These are phyloP conservation scores for Pleomassaria siparia DNA, from an alignment of 2,329 filamentous ascomycete species.

Conservation along the genomic window DNA sequence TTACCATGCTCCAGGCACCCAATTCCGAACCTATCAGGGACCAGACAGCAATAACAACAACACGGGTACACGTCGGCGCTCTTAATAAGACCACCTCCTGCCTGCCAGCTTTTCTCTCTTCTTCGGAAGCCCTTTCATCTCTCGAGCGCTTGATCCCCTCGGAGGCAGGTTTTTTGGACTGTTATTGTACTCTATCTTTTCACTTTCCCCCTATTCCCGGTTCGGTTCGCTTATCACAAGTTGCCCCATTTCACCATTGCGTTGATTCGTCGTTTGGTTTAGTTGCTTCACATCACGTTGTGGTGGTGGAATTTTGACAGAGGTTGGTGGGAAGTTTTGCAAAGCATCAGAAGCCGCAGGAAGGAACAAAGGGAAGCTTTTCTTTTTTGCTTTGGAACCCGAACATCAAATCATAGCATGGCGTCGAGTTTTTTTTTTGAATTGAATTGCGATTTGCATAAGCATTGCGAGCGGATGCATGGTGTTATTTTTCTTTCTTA, in stretches of 20 bases:
- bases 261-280: too few relatives aligned
- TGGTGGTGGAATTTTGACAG: too few relatives aligned
- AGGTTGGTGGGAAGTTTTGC: too few relatives aligned
- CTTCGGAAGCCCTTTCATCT: neutral
- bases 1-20: constrained; percentile 37
- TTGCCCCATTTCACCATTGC: neutral
- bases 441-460: constrained; percentile 4
- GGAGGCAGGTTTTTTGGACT: neutral
- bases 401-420: constrained; percentile 3
- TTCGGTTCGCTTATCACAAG: neutral
- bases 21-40: constrained; percentile 37
- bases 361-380: neutral
- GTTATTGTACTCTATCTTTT: constrained; percentile 2
- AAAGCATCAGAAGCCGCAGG: neutral
- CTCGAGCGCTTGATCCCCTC: neutral
- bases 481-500: neutral
- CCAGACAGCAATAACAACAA: too few relatives aligned
- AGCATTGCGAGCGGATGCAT: neutral
- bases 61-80: constrained; percentile 21
- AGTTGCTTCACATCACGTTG: too few relatives aligned
- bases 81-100: constrained; percentile 5
- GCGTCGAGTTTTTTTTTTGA: constrained; percentile 5
- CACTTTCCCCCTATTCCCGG: neutral
- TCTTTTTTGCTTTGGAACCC: neutral
- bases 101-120: neutral